A percentile compares a stretch with the other conserved stretches of the same genome.
These are phyloP conservation scores for Nemania sp. DNA, from an alignment of 2,329 filamentous ascomycete genomes.

Conservation along the genomic window DNA sequence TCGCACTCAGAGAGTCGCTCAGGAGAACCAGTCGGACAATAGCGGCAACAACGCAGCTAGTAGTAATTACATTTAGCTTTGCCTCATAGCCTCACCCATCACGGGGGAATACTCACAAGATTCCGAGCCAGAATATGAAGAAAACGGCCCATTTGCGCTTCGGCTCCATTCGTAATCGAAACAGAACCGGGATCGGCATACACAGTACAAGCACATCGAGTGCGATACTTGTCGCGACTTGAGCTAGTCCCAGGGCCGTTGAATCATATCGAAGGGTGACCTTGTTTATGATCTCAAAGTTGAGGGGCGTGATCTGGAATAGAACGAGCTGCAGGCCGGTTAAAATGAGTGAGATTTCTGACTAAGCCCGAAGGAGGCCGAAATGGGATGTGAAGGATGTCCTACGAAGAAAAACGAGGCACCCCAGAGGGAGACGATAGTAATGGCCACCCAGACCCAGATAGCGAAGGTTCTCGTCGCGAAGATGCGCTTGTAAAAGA, in stretches of 20 bases:
- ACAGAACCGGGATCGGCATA: background rate
- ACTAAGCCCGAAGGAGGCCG: background rate
- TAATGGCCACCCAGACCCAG: background rate
- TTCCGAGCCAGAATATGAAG: background rate
- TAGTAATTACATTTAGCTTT: background rate
- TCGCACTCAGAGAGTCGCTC: background rate
- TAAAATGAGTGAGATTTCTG: no score
- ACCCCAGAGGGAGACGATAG: background rate
- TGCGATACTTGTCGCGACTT: background rate
- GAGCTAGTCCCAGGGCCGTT: background rate
- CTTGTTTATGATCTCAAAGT: background rate
- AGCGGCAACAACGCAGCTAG: background rate
- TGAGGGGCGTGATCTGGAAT: no score
- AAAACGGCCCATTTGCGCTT: background rate
- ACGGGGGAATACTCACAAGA: background rate
- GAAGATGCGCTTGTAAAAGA: constrained; percentile 26
- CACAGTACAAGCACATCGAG: background rate
- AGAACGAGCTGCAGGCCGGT: no score
- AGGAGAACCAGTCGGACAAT: constrained; percentile 4
- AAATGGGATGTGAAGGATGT: background rate
- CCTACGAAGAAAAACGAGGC: background rate
- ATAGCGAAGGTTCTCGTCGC: background rate
- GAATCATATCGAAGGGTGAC: background rate
- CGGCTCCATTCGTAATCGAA: background rate
- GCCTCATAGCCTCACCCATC: background rate